Conservation (phyloP, 176 grass and related monocot species). For the Triticum monococcum region DNA sequence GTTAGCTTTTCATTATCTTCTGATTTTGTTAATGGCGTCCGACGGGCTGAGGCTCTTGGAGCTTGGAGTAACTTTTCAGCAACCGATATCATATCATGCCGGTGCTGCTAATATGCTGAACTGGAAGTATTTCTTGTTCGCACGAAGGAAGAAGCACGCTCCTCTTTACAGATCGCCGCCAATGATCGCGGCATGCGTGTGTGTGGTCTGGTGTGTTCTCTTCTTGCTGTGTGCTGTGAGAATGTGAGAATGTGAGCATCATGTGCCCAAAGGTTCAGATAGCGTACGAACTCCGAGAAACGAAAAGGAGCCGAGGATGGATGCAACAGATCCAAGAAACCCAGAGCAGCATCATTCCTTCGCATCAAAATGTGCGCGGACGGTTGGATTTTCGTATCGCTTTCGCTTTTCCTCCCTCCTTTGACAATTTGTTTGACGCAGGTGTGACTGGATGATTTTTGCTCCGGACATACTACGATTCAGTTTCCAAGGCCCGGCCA, state of each 20-base stretch:
- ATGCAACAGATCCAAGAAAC: slow-evolving; percentile 49
- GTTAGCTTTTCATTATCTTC: neutral
- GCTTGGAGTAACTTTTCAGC: neutral
- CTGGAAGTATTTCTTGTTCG: neutral
- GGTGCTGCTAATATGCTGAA: neutral
- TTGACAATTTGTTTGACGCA: neutral
- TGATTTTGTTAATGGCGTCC: neutral
- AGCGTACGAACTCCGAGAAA: slow-evolving; percentile 27
- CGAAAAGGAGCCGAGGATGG: slow-evolving; percentile 21
- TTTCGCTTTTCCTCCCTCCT: slow-evolving; percentile 28
- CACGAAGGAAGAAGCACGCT: neutral
- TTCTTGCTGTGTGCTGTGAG: neutral
- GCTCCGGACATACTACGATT: no score
- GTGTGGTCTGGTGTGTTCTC: neutral
- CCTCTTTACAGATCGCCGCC: slow-evolving; percentile 6
- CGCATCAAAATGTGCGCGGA: slow-evolving; percentile 48
- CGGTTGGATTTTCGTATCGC: slow-evolving; percentile 22
- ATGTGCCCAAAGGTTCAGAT: slow-evolving; percentile 24
- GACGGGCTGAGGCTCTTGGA: neutral
- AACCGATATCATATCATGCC: neutral
- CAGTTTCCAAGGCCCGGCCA: no score
- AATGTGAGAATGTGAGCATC: neutral
- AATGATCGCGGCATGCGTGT: slow-evolving; percentile 27
- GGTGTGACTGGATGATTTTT: neutral
- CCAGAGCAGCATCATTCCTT: slow-evolving; percentile 22